These are phyloP conservation scores for Ogataea sp. DNA, from an alignment of 805 yeast species.

Conservation along the genomic window DNA sequence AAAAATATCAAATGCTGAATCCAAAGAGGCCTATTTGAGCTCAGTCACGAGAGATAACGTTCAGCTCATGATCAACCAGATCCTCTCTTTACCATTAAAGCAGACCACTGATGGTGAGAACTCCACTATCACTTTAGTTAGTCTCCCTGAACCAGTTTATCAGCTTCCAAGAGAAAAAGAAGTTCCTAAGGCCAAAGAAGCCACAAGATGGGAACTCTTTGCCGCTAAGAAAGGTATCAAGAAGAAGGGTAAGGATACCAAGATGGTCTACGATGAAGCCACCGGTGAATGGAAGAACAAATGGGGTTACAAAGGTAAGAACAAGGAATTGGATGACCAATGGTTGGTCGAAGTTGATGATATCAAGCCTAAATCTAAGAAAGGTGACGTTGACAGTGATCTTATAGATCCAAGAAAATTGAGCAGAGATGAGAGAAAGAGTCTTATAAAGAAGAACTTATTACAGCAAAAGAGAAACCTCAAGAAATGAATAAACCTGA, in stretches of 20 bases:
- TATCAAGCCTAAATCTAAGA: conserved; percentile 16
- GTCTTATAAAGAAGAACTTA: conserved; percentile 74
- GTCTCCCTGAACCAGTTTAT: conserved; percentile 77
- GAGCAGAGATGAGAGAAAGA: conserved; percentile 75
- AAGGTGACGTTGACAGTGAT: conserved; percentile 42
- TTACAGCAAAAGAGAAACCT: conserved; percentile 79
- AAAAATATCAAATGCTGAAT: conserved; percentile 42
- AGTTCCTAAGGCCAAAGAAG: conserved; percentile 84
- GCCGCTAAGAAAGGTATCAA: conserved; percentile 94
- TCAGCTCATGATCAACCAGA: conserved; percentile 84
- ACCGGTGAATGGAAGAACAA: conserved; percentile 93
- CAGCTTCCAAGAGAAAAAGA: conserved; percentile 92
- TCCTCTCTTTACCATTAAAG: conserved; percentile 81
- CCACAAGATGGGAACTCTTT: conserved; percentile 94
- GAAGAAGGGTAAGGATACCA: conserved; percentile 84
- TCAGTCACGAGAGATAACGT: conserved; percentile 82
- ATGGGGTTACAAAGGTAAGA: conserved; percentile 96
- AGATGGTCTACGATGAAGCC: conserved; percentile 83
- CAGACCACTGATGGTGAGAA: conserved; percentile 75
- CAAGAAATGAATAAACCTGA: conserved; percentile 30
- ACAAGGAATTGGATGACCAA: conserved; percentile 78
- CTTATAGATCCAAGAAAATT: conserved; percentile 83
- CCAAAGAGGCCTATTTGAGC: conserved; percentile 57
- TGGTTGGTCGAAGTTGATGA: conserved; percentile 94
- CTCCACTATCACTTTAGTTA: conserved; percentile 74